Base-by-base conservation (phyloP, 306 rosid species). In the Astragalus glycyphyllos region DNA sequence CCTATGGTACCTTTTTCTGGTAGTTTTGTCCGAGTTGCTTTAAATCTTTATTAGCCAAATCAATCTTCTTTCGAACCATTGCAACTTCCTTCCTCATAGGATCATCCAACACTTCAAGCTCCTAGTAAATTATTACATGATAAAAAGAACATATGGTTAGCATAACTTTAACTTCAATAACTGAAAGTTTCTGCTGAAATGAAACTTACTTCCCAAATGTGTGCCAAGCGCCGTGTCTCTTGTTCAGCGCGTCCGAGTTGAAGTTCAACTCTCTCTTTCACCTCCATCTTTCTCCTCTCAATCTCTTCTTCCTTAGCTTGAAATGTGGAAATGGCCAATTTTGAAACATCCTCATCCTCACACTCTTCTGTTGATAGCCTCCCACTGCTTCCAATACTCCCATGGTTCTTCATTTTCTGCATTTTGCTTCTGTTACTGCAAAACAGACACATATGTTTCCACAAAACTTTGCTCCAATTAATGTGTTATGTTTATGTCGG, bases 281-380 rank as follows among this genome's bases (percentile, higher is more conserved):
- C 95, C 50, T 89, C 95, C 87, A 84, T 81, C 71, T 90, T 94
- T 79, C 53, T 90, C 85, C 86, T 94, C 87, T 93, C 97, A 34
- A 90, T 93, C 89, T 86, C 97, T 73, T 93, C 96, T 80, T 90
- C 98, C 73, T 80, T 86, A 3, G 94, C 90, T 79, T 89, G 89
- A 50, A 81, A 80, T 5, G 88, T 63, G 8, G 94, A 88, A 48
- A 94, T 77, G 74, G 94, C 81, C 62, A 85, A 3, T 56, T 81
- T 88, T 4, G 93, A 67, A 61, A 81, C 58, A 69, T 86, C 94
- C 23, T 85, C 96, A 11, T 87, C 90, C 35, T 80, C 93, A 44
- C 11, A 57, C 60, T 90, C 91, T 53, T 83, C 90, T 41, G 65
- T 40, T 48, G 90, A 82, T 34, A 71, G 51, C 81, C 91, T 87